Evolutionary conservation across 371 early-diverging fungal species (phyloP).

Genomic region (Apophysomyces sp.): DNA sequence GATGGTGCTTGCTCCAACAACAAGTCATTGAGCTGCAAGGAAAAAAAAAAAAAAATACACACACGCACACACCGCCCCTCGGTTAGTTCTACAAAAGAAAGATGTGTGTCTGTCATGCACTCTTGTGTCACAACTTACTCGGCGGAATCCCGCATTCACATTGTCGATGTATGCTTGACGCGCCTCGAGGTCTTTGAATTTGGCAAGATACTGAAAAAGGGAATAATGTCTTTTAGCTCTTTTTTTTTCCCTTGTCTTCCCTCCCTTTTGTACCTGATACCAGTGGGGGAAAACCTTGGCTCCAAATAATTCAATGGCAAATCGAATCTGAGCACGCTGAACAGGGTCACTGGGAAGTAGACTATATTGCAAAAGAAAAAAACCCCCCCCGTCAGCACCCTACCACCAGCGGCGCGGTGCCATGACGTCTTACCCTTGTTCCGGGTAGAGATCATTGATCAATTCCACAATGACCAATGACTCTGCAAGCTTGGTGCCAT

Average conservation of each 20-base stretch:
- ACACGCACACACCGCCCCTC: no score
- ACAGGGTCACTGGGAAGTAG: slow-evolving; percentile 44
- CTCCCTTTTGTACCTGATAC: slow-evolving; percentile 15
- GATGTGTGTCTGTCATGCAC: background rate
- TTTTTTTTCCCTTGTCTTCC: background rate
- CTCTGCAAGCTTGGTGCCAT: slow-evolving; percentile 44
- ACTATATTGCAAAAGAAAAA: no score
- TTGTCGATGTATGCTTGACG: background rate
- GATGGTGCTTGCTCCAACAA: slow-evolving; percentile 42
- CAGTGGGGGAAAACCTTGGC: slow-evolving; percentile 33
- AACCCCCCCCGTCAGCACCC: no score
- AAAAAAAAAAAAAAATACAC: slow-evolving; percentile 8
- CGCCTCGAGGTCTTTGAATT: background rate
- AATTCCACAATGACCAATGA: slow-evolving; percentile 54
- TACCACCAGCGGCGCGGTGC: no score
- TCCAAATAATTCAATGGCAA: slow-evolving; percentile 56
- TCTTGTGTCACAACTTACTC: slow-evolving; percentile 3
- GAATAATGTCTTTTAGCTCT: background rate
- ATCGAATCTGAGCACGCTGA: slow-evolving; percentile 46
- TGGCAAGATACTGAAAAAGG: slow-evolving; percentile 1
- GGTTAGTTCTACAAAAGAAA: no score
- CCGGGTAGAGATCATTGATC: slow-evolving; percentile 46
- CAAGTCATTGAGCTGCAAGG: slow-evolving; percentile 36
- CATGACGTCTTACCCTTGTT: slow-evolving; percentile 50
- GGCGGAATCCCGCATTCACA: background rate